Evolutionary conservation across 176 grass and related monocot species (phyloP).

Genomic region (Oryza coarctata): DNA sequence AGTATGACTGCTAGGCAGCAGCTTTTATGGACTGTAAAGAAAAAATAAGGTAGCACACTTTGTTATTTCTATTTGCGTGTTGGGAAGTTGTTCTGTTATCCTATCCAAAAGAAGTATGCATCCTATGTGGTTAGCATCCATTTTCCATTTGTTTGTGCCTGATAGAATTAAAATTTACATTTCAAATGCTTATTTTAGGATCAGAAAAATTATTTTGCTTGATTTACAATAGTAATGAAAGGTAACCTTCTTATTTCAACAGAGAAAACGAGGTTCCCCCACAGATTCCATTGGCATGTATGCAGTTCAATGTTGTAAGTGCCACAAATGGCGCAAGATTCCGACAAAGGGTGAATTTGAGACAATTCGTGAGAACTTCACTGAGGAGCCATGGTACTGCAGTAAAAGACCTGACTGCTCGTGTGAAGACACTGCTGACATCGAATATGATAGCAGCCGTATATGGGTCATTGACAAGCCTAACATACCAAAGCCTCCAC

Average conservation of each 20-base stretch:
- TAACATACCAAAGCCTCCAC: conserved; percentile 76
- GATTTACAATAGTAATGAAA: conserved; percentile 6
- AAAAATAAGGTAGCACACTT: background rate
- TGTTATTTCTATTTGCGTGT: background rate
- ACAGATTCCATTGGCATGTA: conserved; percentile 63
- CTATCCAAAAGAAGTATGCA: background rate
- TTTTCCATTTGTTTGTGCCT: background rate
- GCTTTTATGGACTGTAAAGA: conserved; percentile 1
- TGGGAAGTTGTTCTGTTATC: background rate
- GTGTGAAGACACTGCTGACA: conserved; percentile 63
- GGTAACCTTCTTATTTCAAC: conserved; percentile 22
- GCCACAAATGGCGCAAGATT: conserved; percentile 72
- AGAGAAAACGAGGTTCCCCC: conserved; percentile 45
- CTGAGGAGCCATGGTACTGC: conserved; percentile 78
- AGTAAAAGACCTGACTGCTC: conserved; percentile 49
- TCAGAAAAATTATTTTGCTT: background rate
- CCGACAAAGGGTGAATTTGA: conserved; percentile 77
- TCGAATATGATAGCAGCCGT: conserved; percentile 65
- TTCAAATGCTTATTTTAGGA: conserved; percentile 21
- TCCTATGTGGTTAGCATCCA: background rate
- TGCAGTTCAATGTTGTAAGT: conserved; percentile 71
- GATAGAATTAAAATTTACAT: background rate
- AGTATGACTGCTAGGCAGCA: background rate
- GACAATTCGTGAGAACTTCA: conserved; percentile 64
- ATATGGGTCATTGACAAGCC: conserved; percentile 88